These are phyloP conservation scores for Allantophomopsis cytisporea DNA, from an alignment of 2,329 filamentous ascomycete genomes.

Conservation along the genomic window DNA sequence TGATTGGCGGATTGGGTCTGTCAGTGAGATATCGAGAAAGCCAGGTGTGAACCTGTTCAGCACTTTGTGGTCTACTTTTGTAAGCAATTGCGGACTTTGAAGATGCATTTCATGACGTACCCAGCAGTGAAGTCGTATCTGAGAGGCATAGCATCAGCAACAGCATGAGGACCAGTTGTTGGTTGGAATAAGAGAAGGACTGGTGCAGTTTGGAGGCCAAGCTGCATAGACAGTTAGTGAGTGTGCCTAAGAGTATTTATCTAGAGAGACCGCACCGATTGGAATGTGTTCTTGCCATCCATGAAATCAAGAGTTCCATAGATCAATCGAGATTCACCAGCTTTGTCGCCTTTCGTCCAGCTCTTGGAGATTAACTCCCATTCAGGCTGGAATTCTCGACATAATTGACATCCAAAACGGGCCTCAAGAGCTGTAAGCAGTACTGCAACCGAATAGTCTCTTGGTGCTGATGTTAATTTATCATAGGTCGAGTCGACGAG, in stretches of 20 bases:
- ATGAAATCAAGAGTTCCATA: constrained; percentile 81
- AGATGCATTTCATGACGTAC: constrained; percentile 31
- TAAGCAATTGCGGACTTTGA: constrained; percentile 2
- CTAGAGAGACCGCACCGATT: constrained; percentile 48
- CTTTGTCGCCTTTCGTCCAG: constrained; percentile 77
- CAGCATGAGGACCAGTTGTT: constrained; percentile 69
- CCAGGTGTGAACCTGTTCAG: constrained; percentile 71
- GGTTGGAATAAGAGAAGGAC: constrained; percentile 81
- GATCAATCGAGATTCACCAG: constrained; percentile 56
- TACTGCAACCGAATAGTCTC: constrained; percentile 73
- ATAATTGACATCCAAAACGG: constrained; percentile 75
- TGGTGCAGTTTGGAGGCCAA: constrained; percentile 87
- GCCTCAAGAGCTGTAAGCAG: constrained; percentile 77
- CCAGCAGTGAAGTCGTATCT: constrained; percentile 77
- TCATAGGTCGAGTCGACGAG: constrained; percentile 66
- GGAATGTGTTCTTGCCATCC: constrained; percentile 72
- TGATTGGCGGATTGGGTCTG: constrained; percentile 62
- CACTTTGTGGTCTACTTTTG: constrained; percentile 47
- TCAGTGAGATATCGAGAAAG: constrained; percentile 66
- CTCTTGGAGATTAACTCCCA: constrained; percentile 79
- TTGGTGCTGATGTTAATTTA: constrained; percentile 59
- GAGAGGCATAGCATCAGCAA: constrained; percentile 50
- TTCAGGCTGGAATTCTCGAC: constrained; percentile 84
- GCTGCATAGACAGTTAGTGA: constrained; percentile 31
- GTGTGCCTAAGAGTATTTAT: too few relatives aligned